Evolutionary conservation across 2,329 filamentous ascomycete genomes (phyloP), one percentile per base, ranked within the genome.

Genomic region (Dactylellina cionopaga): DNA sequence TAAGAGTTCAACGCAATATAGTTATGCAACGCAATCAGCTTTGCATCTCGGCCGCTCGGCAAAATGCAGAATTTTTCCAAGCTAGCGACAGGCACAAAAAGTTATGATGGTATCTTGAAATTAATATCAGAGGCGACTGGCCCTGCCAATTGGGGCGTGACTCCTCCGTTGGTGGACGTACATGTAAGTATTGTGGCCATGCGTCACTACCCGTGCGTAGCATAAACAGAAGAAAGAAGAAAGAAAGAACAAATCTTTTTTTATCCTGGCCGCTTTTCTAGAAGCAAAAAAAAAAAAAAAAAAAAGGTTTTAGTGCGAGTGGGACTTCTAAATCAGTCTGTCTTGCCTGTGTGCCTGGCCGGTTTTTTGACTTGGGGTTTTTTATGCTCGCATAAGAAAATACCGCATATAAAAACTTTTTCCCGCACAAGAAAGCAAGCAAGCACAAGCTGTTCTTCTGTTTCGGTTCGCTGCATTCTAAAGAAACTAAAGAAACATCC

Each of bases 321-420:
- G n/a, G n/a, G n/a, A n/a, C n/a, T n/a, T n/a, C n/a, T n/a, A n/a
- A n/a, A n/a, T n/a, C n/a, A n/a, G n/a, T n/a, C n/a, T n/a, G n/a
- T n/a, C n/a, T n/a, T n/a, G n/a, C n/a, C n/a, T n/a, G 58, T 56
- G 41, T 22, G 52, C 52, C 39, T 65, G 44, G 52, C n/a, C n/a
- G n/a, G n/a, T n/a, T n/a, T n/a, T n/a, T n/a, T n/a, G n/a, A n/a
- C n/a, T n/a, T n/a, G n/a, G n/a, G n/a, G n/a, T n/a, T n/a, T n/a
- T n/a, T 51, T 52, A 56, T 56, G 41, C 29, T 51, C 46, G 37
- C 68, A 44, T 39, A 43, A n/a, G 37, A 64, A 72, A 72, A 72
- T 72, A 72, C 68, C 68, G 68, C 68, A 72, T 72, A 72, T 72
- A 72, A 72, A 72, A 72, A 25, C 55, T 65, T 63, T 71, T 72